A percentile compares a stretch with the other conserved stretches of the same genome.
Conservation (phyloP, 495 filamentous ascomycete genomes). For the Echria macrotheca region DNA sequence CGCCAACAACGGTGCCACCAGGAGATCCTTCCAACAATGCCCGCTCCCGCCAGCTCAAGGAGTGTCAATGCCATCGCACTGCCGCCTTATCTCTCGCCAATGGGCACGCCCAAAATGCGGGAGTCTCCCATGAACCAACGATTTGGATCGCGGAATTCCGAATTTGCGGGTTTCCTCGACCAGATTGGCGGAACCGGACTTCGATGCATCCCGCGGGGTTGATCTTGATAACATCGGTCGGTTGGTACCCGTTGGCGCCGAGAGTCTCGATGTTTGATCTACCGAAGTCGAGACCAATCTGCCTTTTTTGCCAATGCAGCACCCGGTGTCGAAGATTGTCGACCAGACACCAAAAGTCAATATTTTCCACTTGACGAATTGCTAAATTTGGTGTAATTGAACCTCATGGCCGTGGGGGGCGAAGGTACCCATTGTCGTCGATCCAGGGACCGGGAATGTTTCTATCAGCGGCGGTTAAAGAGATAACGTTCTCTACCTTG, state of each 20-base stretch:
- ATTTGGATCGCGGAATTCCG: background rate
- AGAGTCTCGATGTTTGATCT: conserved; percentile 9
- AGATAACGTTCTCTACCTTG: no score
- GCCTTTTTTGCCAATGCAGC: background rate
- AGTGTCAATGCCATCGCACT: background rate
- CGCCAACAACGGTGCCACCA: conserved; percentile 8
- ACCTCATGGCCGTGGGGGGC: no score
- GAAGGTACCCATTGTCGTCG: no score
- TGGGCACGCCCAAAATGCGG: background rate
- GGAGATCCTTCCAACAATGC: conserved; percentile 5
- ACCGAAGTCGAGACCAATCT: conserved; percentile 1
- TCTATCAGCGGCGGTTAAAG: no score
- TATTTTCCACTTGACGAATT: no score
- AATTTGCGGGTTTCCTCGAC: background rate
- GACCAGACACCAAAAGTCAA: no score
- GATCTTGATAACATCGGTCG: no score
- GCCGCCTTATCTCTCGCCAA: conserved; percentile 14
- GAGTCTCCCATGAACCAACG: conserved; percentile 2
- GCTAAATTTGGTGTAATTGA: no score
- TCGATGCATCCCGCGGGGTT: background rate
- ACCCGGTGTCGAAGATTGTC: no score
- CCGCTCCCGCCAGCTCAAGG: background rate
- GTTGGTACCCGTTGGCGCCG: no score
- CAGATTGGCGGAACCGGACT: background rate
- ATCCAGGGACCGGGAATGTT: no score